Conservation (phyloP, 2,329 filamentous ascomycete species). For the Teratosphaeria destructans region DNA sequence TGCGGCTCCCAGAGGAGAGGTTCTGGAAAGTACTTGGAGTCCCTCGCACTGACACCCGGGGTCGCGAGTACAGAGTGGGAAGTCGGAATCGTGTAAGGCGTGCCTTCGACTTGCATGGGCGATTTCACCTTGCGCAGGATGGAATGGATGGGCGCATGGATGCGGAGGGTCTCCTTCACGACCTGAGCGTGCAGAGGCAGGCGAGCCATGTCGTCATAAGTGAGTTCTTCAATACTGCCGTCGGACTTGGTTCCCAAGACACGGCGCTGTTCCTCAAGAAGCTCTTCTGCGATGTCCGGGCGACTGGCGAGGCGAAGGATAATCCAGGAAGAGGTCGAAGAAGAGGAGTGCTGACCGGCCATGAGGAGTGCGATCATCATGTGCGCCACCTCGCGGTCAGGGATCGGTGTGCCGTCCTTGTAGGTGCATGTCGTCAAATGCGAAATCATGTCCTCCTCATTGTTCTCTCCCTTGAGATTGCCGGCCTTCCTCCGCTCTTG, state of each 20-base stretch:
- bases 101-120: constrained; percentile 74
- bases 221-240: constrained; percentile 53
- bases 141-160: constrained; percentile 89
- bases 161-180: constrained; percentile 81
- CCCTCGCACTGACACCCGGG: constrained; percentile 67
- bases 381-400: constrained; percentile 75
- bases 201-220: constrained; percentile 66
- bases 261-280: constrained; percentile 70
- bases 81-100: constrained; percentile 71
- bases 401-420: constrained; percentile 70
- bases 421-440: constrained; percentile 78
- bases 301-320: constrained; percentile 68
- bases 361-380: constrained; percentile 93
- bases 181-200: constrained; percentile 74
- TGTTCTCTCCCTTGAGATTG: constrained; percentile 12
- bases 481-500: constrained; percentile 52
- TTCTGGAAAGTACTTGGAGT: constrained; percentile 68
- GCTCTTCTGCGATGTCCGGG: constrained; percentile 67
- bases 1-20: constrained; percentile 79
- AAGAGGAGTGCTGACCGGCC: constrained; percentile 84
- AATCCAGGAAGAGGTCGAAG: constrained; percentile 76
- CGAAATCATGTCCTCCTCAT: constrained; percentile 69
- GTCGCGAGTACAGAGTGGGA: constrained; percentile 74
- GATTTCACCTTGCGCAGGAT: constrained; percentile 88
- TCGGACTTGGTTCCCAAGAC: constrained; percentile 55